A percentile compares a stretch with the other conserved stretches of the same genome.
Evolutionary conservation across 202 grass and related monocot species (phyloP).

Genomic region (Musa balbisiana): DNA sequence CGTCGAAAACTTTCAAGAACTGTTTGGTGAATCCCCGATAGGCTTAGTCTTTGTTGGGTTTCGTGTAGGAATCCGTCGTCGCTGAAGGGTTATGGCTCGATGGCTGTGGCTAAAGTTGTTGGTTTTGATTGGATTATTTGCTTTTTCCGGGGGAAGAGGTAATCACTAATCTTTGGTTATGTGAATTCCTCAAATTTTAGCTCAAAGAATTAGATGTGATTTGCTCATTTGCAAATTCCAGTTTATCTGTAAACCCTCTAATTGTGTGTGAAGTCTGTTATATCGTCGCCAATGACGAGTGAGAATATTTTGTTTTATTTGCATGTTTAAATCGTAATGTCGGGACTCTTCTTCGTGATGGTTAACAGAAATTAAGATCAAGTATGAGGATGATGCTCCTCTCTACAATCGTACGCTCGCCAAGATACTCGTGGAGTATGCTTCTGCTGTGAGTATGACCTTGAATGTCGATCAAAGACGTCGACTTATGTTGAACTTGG

Average conservation of each 20-base stretch:
- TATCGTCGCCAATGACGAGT: no score
- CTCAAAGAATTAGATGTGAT: not conserved
- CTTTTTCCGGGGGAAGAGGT: slow-evolving; percentile 2
- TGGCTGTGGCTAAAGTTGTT: not conserved
- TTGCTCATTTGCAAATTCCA: not conserved
- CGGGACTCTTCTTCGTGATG: slow-evolving; percentile 20
- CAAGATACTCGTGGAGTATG: slow-evolving; percentile 76
- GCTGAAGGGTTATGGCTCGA: not conserved
- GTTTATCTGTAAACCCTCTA: not conserved
- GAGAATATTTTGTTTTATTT: no score
- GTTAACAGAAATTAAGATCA: slow-evolving; percentile 36
- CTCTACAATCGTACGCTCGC: slow-evolving; percentile 63
- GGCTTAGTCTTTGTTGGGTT: not conserved
- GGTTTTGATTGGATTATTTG: not conserved
- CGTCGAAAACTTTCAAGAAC: not conserved
- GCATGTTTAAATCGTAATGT: no score
- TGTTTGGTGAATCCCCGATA: not conserved
- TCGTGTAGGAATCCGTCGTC: not conserved
- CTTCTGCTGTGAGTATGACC: slow-evolving; percentile 62
- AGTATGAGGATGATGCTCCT: slow-evolving; percentile 26
- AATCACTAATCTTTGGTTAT: no score
- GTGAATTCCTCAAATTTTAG: not conserved
- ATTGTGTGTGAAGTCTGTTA: no score
- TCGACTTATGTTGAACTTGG: no score
- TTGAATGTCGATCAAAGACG: no score